Evolutionary conservation across 805 yeast species (phyloP).

Genomic region (Candida ulmi): DNA sequence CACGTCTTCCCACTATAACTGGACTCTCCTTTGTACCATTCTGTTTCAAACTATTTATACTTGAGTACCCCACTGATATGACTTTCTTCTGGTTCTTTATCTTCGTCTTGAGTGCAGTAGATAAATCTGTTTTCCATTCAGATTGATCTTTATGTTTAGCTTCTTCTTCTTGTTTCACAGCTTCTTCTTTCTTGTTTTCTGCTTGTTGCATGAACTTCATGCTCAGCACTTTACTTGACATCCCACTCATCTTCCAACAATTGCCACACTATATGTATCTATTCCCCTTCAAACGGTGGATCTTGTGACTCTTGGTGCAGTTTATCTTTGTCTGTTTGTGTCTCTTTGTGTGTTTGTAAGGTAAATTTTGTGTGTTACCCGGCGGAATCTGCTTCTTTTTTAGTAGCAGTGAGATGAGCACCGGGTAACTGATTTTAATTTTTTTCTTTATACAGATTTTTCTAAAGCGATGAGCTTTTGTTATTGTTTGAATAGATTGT

Average conservation of each 20-base stretch:
- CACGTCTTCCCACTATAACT: constrained; percentile 23
- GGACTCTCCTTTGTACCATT: constrained; percentile 2
- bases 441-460: constrained; percentile 1
- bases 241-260: constrained; percentile 11
- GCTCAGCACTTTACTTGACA: constrained; percentile 71
- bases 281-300: too few relatives aligned
- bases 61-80: constrained; percentile 35
- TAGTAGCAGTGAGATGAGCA: too few relatives aligned
- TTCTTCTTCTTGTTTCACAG: constrained; percentile 25
- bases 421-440: constrained; percentile 6
- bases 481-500: too few relatives aligned
- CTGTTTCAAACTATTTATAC: constrained; percentile 26
- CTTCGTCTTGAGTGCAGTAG: constrained; percentile 23
- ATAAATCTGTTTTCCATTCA: constrained; percentile 24
- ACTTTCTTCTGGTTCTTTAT: constrained; percentile 26
- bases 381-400: too few relatives aligned
- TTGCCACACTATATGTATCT: too few relatives aligned
- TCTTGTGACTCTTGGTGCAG: not conserved
- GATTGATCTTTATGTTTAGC: constrained; percentile 38
- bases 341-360: too few relatives aligned
- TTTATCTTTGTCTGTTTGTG: too few relatives aligned
- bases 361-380: not conserved
- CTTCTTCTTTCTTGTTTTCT: constrained; percentile 27
- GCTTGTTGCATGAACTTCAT: constrained; percentile 66
- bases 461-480: constrained; percentile 14